These are phyloP conservation scores for Cytospora piceicola DNA, from an alignment of 2,329 filamentous ascomycete species.

Conservation along the genomic window DNA sequence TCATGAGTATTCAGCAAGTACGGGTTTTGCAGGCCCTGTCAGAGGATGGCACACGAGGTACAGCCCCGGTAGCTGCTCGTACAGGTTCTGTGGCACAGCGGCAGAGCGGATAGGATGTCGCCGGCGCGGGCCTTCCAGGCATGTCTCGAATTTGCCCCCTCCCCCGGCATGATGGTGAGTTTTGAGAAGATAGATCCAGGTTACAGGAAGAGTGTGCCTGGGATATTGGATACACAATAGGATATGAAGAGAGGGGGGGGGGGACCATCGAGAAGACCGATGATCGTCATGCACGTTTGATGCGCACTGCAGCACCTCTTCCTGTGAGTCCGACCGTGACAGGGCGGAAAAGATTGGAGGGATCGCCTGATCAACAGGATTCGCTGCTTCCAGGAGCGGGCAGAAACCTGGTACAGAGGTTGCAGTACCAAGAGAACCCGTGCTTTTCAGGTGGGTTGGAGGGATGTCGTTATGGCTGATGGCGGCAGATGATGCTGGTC, in stretches of 20 bases:
- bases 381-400: background rate
- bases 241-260: background rate
- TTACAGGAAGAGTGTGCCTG: background rate
- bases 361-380: background rate
- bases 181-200: background rate
- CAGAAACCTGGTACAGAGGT: background rate
- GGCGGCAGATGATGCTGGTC: background rate
- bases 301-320: background rate
- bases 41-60: background rate
- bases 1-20: background rate
- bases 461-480: background rate
- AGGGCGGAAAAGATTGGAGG: background rate
- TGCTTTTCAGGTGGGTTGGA: background rate
- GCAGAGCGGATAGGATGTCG: background rate
- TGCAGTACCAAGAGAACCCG: background rate
- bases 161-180: background rate
- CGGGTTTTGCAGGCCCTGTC: background rate
- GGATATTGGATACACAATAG: background rate
- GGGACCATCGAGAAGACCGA: background rate
- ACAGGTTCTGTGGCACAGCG: conserved; percentile 1
- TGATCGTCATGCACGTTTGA: background rate
- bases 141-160: background rate
- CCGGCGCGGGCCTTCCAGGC: background rate
- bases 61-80: background rate
- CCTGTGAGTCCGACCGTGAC: background rate